phyloP scores from a whole-genome alignment of 345 rosid species.

The Syzygium grande region DNA sequence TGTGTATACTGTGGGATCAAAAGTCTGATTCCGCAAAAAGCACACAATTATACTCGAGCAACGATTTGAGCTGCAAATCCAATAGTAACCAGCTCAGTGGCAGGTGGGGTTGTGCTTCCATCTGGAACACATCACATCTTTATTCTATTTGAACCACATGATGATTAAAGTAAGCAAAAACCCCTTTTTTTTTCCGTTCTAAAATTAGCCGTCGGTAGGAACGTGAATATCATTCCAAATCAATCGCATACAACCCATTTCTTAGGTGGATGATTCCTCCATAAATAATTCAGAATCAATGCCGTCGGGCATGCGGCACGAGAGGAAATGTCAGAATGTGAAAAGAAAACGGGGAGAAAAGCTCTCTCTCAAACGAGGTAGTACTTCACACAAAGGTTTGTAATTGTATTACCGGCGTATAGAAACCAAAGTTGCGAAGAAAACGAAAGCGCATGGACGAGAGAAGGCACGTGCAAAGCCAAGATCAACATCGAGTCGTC shows the following conservation, averaged over 20 bases:
- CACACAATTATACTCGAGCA: background rate
- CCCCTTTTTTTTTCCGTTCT: background rate
- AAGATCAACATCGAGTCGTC: background rate
- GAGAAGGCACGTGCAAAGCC: background rate
- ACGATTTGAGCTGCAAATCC: background rate
- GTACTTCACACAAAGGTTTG: background rate
- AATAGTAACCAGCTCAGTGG: background rate
- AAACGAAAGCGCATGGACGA: background rate
- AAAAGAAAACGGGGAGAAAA: background rate
- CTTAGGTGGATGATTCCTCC: background rate
- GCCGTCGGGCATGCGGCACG: background rate
- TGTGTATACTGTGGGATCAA: background rate
- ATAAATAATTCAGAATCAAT: background rate
- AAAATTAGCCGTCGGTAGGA: background rate
- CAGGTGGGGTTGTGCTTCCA: background rate
- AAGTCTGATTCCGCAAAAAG: background rate
- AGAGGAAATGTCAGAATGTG: background rate
- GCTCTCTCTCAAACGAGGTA: background rate
- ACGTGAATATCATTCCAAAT: background rate
- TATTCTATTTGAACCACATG: background rate
- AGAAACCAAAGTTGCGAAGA: background rate
- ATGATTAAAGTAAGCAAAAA: background rate
- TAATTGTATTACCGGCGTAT: background rate
- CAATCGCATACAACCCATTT: background rate
- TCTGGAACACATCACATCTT: background rate